Evolutionary conservation across 2,329 filamentous ascomycete species (phyloP), one percentile per base, ranked within the genome.

Genomic region (Alternaria arborescens): DNA sequence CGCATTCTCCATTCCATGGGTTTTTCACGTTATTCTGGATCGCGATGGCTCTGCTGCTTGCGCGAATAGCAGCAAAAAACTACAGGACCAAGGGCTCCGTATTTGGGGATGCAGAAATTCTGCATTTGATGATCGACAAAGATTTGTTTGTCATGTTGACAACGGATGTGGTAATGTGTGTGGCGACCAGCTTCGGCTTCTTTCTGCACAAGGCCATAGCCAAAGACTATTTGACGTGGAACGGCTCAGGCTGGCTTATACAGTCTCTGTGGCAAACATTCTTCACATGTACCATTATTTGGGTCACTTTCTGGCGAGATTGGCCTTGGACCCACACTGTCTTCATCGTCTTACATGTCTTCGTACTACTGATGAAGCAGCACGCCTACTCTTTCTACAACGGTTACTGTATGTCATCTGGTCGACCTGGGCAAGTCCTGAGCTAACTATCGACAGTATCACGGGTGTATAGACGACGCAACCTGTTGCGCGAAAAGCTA

Each of bases 261-360:
- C 91, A 94, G 72, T 90, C 90, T 71, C 79, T 90, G 1, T 94
- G 91, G 91, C 89, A 94, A 79, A 81, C 83, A 0, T 63, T 82
- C 14, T 93, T 89, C 68, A 84, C 93, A 11, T 83, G 80, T 4
- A 82, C 82, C 8, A 85, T 90, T 4, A 80, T 93, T 5, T 86
- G 84, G 52, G 87, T 90, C 80, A 89, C 90, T 0, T 84, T 90
- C 51, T 84, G 88, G 71, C 85, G 91, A 5, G 87, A 92, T 52
- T 94, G 91, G 91, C 89, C 91, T 1, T 94, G 91, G 91, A 92
- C 91, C 14, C 91, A 93, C 71, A 92, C 90, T 2, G 89, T 93
- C 18, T 93, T 91, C 75, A 91, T 92, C 52, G 88, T 91, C 10
- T 80, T 94, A 18, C 91, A 94, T 72, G 88, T 88, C 14, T 80